phyloP scores from a whole-genome alignment of 1,284 basidiomycete species.

The Cryptococcus sp. region DNA sequence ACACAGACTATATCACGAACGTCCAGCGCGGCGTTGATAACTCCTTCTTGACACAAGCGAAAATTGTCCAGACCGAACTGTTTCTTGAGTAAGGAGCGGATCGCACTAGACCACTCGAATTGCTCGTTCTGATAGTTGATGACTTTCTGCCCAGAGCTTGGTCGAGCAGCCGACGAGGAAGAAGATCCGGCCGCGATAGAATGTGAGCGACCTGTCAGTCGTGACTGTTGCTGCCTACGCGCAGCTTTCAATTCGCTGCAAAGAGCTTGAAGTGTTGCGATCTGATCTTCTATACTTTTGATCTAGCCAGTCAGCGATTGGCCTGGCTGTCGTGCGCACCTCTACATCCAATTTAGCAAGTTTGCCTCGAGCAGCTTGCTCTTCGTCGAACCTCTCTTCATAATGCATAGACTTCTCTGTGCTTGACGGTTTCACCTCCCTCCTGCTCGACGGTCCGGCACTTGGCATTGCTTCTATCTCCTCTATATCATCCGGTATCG shows the following conservation, averaged over 20 bases:
- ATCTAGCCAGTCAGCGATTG: conserved; percentile 16
- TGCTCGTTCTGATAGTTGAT: conserved; percentile 27
- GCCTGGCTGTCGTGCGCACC: conserved; percentile 13
- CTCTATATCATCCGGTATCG: not conserved
- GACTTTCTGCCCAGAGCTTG: not conserved
- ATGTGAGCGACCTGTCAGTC: conserved; percentile 5
- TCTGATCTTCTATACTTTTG: conserved; percentile 26
- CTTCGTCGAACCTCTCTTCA: conserved; percentile 20
- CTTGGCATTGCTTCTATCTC: not conserved
- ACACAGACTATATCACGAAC: conserved; percentile 37
- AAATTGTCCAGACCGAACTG: conserved; percentile 23
- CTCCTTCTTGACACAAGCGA: conserved; percentile 36
- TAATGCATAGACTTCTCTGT: conserved; percentile 3
- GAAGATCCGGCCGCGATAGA: not conserved
- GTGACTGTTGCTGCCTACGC: conserved; percentile 14
- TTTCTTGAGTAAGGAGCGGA: conserved; percentile 16
- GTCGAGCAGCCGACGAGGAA: not conserved
- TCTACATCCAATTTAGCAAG: conserved; percentile 34
- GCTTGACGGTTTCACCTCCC: not conserved
- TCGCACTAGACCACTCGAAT: conserved; percentile 25
- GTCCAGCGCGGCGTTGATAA: conserved; percentile 39
- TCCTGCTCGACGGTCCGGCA: not conserved
- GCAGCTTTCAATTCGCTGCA: conserved; percentile 22
- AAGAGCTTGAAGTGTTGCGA: conserved; percentile 30
- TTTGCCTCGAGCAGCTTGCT: conserved; percentile 20